Percentiles rank a stretch among this genome's conserved stretches.
Conservation (phyloP, 805 yeast genomes). For the Kurtzmaniella cleridarum region DNA sequence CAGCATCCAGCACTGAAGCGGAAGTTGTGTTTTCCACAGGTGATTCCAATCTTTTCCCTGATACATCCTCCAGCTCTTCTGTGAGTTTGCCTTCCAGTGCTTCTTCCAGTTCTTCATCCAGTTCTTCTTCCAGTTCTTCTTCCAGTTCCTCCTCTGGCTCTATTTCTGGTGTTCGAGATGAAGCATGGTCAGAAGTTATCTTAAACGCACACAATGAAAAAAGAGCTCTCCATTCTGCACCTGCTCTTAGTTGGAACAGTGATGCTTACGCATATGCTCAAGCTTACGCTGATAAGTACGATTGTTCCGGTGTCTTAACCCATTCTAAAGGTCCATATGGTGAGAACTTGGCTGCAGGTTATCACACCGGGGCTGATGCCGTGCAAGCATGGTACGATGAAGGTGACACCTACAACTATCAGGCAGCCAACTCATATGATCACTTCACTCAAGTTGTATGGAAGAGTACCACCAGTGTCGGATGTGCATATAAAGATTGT, state of each 20-base stretch:
- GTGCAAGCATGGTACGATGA: conserved; percentile 34
- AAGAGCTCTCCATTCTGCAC: conserved; percentile 26
- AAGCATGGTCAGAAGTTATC: conserved; percentile 22
- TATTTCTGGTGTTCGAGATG: conserved; percentile 11
- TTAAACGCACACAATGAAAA: conserved; percentile 29
- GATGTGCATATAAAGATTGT: conserved; percentile 30
- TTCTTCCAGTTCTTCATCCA: conserved; percentile 3
- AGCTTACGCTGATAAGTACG: conserved; percentile 29
- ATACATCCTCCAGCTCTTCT: conserved; percentile 2
- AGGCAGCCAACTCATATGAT: conserved; percentile 20
- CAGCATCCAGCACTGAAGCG: conserved; percentile 3
- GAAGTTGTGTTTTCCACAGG: background rate
- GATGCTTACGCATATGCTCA: conserved; percentile 30
- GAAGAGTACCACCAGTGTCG: conserved; percentile 23
- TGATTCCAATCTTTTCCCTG: too few species aligned
- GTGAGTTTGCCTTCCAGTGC: conserved; percentile 6
- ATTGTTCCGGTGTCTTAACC: conserved; percentile 32
- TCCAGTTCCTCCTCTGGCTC: conserved; percentile 7
- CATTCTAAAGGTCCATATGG: conserved; percentile 34
- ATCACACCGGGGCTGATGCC: conserved; percentile 20
- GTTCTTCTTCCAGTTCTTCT: conserved; percentile 12
- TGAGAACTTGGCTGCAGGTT: conserved; percentile 35
- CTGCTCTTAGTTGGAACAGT: conserved; percentile 24
- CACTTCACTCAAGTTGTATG: conserved; percentile 29
- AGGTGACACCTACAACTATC: conserved; percentile 21